These are phyloP conservation scores for Russula lepida DNA, from an alignment of 768 basidiomycete genomes.

Conservation along the genomic window DNA sequence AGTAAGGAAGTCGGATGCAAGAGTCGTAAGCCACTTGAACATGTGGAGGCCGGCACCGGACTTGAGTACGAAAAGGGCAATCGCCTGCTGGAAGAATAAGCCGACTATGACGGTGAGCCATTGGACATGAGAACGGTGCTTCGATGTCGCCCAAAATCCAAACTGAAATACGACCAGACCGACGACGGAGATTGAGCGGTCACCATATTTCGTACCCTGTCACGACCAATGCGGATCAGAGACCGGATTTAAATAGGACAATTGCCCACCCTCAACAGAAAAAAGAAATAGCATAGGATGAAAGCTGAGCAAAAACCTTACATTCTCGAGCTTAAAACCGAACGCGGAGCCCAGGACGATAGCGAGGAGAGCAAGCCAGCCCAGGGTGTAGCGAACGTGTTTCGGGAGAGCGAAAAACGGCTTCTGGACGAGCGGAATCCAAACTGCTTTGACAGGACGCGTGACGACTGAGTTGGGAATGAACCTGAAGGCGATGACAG, in stretches of 20 bases:
- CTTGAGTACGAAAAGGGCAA: slow-evolving; percentile 88
- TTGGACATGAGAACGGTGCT: slow-evolving; percentile 51
- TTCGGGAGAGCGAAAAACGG: slow-evolving; percentile 61
- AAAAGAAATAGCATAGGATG: no score
- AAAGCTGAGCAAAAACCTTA: slow-evolving; percentile 25
- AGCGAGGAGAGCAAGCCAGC: slow-evolving; percentile 69
- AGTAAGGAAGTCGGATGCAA: slow-evolving; percentile 72
- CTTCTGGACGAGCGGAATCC: slow-evolving; percentile 53
- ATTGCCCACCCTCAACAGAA: not conserved
- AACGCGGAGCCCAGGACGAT: slow-evolving; percentile 84
- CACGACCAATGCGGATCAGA: slow-evolving; percentile 5
- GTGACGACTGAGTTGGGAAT: slow-evolving; percentile 65
- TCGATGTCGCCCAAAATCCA: slow-evolving; percentile 63
- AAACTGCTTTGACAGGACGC: slow-evolving; percentile 61
- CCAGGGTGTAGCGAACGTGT: slow-evolving; percentile 47
- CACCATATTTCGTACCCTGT: slow-evolving; percentile 58
- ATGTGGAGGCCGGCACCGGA: slow-evolving; percentile 72
- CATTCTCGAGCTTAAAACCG: slow-evolving; percentile 57
- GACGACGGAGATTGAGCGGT: slow-evolving; percentile 73
- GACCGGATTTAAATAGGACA: not conserved
- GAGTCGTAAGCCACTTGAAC: slow-evolving; percentile 74
- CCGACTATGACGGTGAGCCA: slow-evolving; percentile 90
- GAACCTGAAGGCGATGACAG: slow-evolving; percentile 77
- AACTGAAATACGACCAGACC: slow-evolving; percentile 76
- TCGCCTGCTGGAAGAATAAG: slow-evolving; percentile 72